Evolutionary conservation across 1,139 yeast species (phyloP), one percentile per base, ranked within the genome.

Genomic region (Pneumocystis murina): DNA sequence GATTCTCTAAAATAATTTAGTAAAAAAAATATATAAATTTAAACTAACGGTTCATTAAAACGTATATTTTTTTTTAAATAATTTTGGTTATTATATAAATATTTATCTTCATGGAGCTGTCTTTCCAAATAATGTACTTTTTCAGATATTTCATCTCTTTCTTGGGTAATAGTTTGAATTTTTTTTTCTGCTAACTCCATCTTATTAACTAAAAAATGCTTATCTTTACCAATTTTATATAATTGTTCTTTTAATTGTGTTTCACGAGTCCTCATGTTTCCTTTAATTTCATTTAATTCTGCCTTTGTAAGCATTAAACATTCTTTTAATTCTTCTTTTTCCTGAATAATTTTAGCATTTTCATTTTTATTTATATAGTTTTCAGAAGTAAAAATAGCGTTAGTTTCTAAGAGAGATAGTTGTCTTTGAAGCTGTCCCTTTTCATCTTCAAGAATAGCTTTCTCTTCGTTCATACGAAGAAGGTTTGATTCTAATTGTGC

Each of bases 1-100:
- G 58, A 35, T 28, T 33, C 24, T 8, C 38, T 36, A 33, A 33
- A 43, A 58, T 59, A 35, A 16, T 58, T 60, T 14, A 40, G 20
- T 10, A 40, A 62, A 41, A 36, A 48, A 61, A 10, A 5, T 35
- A 35, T n/a, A 61, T 36, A 35, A 10, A 55, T 20, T 28, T 35
- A 20, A 17, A 35, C 48, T 41, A 12, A 39, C 48, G 2, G 4
- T 5, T 60, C 48, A 60, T 60, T 60, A 24, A 40, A 6, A 28
- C 7, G 39, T 28, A 10, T n/a, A 33, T 17, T 30, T 24, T 61
- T 61, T 30, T 48, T 62, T 17, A 20, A 54, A 36, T 30, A 30
- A 40, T 24, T 36, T 20, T 33, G 36, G 20, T 28, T 63, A 39
- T 61, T 63, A 33, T 62, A 61, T n/a, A 58, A 40, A 16, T 61